Evolutionary conservation across 768 basidiomycete genomes (phyloP), one percentile per base, ranked within the genome.

Genomic region (Amanita muscaria): DNA sequence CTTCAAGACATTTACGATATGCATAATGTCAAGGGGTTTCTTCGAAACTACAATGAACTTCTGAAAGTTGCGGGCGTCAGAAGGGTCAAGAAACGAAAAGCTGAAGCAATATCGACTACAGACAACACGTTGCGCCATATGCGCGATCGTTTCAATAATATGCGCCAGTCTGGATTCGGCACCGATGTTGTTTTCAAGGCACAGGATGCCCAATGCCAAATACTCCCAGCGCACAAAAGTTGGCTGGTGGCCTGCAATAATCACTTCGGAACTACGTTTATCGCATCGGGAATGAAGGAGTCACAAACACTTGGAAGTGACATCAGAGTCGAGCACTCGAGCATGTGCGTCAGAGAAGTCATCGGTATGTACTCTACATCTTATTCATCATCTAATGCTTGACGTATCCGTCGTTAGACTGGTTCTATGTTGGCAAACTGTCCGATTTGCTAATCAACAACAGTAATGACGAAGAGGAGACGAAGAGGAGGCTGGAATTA

Each of bases 181-280:
- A 65, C 62, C 0, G 71, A 73, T 50, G 61, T 70, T 18, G 40
- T 52, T 3, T 67, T 76, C 41, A 38, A 52, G 18, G 49, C 62
- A 1, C 38, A 45, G 16, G 44, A 46, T 9, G 50, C 45, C 5
- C 53, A 56, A 3, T 45, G 51, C 9, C 53, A 56, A 6, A 53
- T 37, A 3, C 54, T 69, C n/a, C 54, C 56, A 3, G 71, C 66
- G 1, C 73, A 73, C 50, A 64, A 67, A 4, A 46, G 57, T 3
- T 67, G 68, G 45, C 53, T 74, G 25, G 61, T 63, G 12, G 64
- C 62, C 3, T 59, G 50, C 25, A 62, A 60, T 49, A 51, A 56
- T 11, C 53, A 63, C 47, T 67, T 70, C 49, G 42, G 49, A 12
- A 50, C 0, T 5, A 12, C 59, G 37, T 40, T 51, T 14, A 65